A percentile compares a stretch with the other conserved stretches of the same genome.
These are phyloP conservation scores for Tetradesmus lagerheimii DNA, from an alignment of 139 green algal species.

Conservation along the genomic window DNA sequence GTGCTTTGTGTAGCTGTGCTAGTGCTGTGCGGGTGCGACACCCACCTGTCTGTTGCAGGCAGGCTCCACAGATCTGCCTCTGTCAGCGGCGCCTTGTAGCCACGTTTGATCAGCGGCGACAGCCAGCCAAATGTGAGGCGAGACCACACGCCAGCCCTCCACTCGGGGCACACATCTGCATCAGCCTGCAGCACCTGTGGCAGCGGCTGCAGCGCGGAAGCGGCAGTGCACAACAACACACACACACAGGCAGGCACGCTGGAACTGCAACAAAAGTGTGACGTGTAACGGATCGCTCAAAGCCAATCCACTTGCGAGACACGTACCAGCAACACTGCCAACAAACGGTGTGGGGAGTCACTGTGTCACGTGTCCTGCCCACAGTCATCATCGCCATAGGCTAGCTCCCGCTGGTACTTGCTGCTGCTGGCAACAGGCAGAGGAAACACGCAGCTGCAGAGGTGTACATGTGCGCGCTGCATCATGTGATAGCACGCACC, in stretches of 20 bases:
- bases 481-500: not conserved
- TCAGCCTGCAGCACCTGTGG: not conserved
- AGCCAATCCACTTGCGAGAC: no score
- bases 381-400: no score
- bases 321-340: no score
- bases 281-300: no score
- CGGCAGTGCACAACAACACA: not conserved
- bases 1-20: no score
- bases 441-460: not conserved
- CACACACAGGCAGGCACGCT: not conserved
- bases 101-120: slow-evolving; percentile 50
- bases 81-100: slow-evolving; percentile 63
- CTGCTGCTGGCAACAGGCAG: not conserved
- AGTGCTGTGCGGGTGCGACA: no score
- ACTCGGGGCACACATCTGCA: slow-evolving; percentile 58
- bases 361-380: no score
- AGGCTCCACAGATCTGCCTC: slow-evolving; percentile 67
- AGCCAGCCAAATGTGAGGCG: slow-evolving; percentile 69
- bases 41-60: slow-evolving; percentile 50
- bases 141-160: slow-evolving; percentile 55
- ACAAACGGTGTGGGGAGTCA: no score
- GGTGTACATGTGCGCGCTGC: not conserved
- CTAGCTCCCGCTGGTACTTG: no score
- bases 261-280: not conserved
- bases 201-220: not conserved